Percentiles rank a stretch among this genome's conserved stretches.
Evolutionary conservation across 306 rosid species (phyloP).

Genomic region (Gynostemma pentaphyllum): DNA sequence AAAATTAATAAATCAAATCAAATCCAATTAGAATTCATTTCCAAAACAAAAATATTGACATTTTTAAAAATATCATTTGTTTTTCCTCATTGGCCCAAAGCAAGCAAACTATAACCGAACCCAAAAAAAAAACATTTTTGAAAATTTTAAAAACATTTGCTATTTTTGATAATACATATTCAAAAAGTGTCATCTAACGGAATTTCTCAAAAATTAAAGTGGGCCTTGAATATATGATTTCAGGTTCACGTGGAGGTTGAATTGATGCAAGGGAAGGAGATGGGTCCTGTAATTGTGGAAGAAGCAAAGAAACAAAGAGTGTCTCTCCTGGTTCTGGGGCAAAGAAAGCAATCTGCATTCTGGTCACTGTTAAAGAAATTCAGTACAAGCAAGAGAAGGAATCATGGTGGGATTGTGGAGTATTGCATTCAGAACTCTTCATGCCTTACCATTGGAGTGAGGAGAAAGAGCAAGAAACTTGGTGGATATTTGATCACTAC

Average conservation of each 20-base stretch:
- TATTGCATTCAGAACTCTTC: slow-evolving; percentile 66
- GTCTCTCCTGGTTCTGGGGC: slow-evolving; percentile 63
- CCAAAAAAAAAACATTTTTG: too few species aligned
- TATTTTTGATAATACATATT: too few species aligned
- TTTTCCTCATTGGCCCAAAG: too few species aligned
- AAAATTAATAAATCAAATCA: too few species aligned
- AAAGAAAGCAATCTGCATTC: slow-evolving; percentile 39
- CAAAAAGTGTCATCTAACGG: too few species aligned
- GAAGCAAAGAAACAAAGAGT: slow-evolving; percentile 60
- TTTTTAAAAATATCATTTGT: too few species aligned
- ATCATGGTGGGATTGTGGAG: slow-evolving; percentile 32
- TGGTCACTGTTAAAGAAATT: slow-evolving; percentile 33
- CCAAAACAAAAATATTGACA: neutral
- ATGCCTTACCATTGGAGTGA: slow-evolving; percentile 74
- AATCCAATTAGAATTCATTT: neutral
- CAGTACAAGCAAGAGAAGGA: slow-evolving; percentile 15
- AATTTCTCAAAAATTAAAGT: too few species aligned
- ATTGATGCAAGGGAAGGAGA: slow-evolving; percentile 49
- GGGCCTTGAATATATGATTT: neutral
- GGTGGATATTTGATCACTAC: slow-evolving; percentile 94
- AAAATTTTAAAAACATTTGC: too few species aligned
- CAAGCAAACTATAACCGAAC: too few species aligned
- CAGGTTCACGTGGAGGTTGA: slow-evolving; percentile 59
- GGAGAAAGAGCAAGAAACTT: slow-evolving; percentile 60
- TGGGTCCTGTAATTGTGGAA: slow-evolving; percentile 48